Base-by-base conservation (phyloP, 1,284 basidiomycete genomes). In the Puccinia horiana region DNA sequence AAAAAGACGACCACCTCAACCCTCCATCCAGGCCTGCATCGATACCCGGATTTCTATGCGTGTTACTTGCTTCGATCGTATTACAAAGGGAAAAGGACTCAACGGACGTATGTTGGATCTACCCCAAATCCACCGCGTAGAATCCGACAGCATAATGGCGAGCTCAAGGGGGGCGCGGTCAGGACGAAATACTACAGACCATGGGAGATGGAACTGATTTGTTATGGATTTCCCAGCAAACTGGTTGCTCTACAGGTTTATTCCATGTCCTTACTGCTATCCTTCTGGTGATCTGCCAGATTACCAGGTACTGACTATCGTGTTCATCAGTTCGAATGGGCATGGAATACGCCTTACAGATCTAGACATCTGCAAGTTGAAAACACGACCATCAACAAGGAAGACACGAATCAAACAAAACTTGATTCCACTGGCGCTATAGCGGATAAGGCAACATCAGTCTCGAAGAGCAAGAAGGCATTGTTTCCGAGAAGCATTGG, bases 151-250 rank as follows among this genome's bases (percentile, higher is more conserved):
- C 80, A 81, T 49, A 81, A 81, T 75, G 80, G 80, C 63, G 37
- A 75, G 35, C 37, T 81, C 26, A 81, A 81, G 70, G 80, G 80
- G 20, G 80, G 80, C 12, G 80, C 80, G 4, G 42, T 63, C 61
- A 56, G 80, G 12, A 81, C 80, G 12, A 81, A 81, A 75, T 67
- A 49, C 49, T 81, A 58, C 63, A 75, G 80, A 75, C 80, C 80
- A 52, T 81, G 80, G 80, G 72, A 75, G 35, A 81, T 81, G 80
- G 72, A 81, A 63, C 42, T 81, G 16, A 75, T 75, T 54, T 74
- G 70, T 65, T 81, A 81, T 67, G 61, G 72, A 74, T 81, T 81
- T 67, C 80, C 70, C 5, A 75, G 72, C 42, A 81, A 81, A 73
- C 44, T 81, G 18, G 56, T 75, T 20, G 80, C 80, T 35, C 58